Conservation (phyloP, 2,329 filamentous ascomycete genomes). For the Botrytis fragariae region DNA sequence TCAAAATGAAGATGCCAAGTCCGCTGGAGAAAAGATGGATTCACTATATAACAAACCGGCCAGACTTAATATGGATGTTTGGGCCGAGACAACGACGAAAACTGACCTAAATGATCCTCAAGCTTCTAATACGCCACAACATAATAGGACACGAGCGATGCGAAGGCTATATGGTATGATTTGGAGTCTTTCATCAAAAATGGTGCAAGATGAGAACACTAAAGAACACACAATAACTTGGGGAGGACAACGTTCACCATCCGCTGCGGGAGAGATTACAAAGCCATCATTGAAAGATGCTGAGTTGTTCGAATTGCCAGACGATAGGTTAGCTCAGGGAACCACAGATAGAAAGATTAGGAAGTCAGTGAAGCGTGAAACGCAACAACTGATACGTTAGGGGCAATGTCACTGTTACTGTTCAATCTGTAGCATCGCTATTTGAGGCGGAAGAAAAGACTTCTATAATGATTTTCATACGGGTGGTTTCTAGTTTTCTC, state of each 20-base stretch:
- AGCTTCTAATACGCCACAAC: background rate
- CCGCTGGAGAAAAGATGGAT: background rate
- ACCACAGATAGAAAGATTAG: background rate
- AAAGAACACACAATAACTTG: slow-evolving; percentile 45
- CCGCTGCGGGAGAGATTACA: slow-evolving; percentile 37
- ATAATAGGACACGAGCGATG: slow-evolving; percentile 40
- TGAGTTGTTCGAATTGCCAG: slow-evolving; percentile 47
- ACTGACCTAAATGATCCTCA: background rate
- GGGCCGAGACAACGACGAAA: background rate
- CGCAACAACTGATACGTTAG: background rate
- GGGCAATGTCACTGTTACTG: background rate
- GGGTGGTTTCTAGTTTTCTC: background rate
- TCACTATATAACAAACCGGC: background rate
- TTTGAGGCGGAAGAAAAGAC: background rate
- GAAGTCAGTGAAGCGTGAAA: background rate
- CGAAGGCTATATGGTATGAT: slow-evolving; percentile 48
- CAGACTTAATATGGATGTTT: background rate
- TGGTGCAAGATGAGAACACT: slow-evolving; percentile 38
- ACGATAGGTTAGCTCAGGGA: slow-evolving; percentile 39
- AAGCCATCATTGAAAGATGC: slow-evolving; percentile 37
- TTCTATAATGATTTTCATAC: background rate
- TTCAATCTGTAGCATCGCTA: background rate
- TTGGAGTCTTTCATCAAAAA: slow-evolving; percentile 46
- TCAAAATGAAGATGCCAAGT: background rate
- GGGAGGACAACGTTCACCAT: slow-evolving; percentile 41